Evolutionary conservation across 768 basidiomycete genomes (phyloP).

Genomic region (Exsudoporus frostii): DNA sequence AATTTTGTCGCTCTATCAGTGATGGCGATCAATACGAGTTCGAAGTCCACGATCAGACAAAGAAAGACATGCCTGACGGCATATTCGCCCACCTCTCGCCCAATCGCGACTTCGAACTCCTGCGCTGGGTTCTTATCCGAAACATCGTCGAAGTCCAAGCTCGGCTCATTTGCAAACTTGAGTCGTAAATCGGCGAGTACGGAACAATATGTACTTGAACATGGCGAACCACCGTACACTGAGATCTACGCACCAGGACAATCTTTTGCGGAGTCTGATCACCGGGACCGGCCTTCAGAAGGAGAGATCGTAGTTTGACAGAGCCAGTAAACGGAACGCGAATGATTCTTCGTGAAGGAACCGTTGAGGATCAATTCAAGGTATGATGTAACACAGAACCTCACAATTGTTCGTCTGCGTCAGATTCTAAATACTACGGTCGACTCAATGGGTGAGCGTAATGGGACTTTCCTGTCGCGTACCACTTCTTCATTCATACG

Average conservation of each 20-base stretch:
- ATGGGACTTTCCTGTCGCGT: conserved; percentile 17
- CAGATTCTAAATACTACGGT: conserved; percentile 75
- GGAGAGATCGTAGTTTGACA: conserved; percentile 77
- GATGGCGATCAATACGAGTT: not conserved
- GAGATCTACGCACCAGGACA: conserved; percentile 50
- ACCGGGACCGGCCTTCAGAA: conserved; percentile 80
- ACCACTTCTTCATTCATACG: conserved; percentile 71
- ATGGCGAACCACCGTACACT: not conserved
- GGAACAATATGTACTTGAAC: not conserved
- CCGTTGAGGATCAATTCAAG: conserved; percentile 3
- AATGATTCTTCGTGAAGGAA: conserved; percentile 54
- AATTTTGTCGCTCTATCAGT: conserved; percentile 76
- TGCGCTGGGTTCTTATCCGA: conserved; percentile 61
- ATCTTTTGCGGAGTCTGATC: conserved; percentile 76
- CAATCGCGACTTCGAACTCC: conserved; percentile 65
- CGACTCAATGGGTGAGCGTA: conserved; percentile 2
- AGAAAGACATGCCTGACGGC: conserved; percentile 59
- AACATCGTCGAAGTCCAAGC: conserved; percentile 79
- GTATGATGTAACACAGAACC: conserved; percentile 12
- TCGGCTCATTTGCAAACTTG: conserved; percentile 76
- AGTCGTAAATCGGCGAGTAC: not conserved
- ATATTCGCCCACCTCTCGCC: conserved; percentile 81
- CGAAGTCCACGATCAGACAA: not conserved
- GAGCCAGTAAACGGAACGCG: conserved; percentile 86
- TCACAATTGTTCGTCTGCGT: conserved; percentile 88